phyloP scores from a whole-genome alignment of 805 yeast species.

The Zygotorulaspora chibaensis region DNA sequence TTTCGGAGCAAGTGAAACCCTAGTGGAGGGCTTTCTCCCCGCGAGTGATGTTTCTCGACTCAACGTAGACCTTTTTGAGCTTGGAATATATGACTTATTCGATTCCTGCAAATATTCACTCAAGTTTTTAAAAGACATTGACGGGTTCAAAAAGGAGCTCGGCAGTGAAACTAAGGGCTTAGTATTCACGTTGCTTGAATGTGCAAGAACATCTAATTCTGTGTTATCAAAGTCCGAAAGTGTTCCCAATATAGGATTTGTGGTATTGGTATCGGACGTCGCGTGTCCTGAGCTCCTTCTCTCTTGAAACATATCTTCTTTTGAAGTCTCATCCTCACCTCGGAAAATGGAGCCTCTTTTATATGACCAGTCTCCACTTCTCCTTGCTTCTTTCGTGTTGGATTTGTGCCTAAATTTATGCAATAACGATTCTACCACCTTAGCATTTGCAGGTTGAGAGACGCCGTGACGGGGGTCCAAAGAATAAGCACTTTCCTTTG shows the following conservation, averaged over 20 bases:
- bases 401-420: constrained; percentile 12
- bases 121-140: constrained; percentile 30
- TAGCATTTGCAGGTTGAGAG: constrained; percentile 26
- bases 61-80: background rate
- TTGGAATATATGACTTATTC: constrained; percentile 3
- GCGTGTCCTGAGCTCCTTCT: background rate
- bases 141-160: constrained; percentile 22
- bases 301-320: background rate
- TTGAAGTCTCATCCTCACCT: background rate
- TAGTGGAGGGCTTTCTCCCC: constrained; percentile 17
- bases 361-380: constrained; percentile 16
- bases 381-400: constrained; percentile 6
- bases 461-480: constrained; percentile 33
- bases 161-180: constrained; percentile 22
- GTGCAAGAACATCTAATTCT: constrained; percentile 26
- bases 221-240: constrained; percentile 6
- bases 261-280: background rate
- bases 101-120: constrained; percentile 20
- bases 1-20: constrained; percentile 12
- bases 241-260: background rate
- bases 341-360: constrained; percentile 8
- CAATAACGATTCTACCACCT: constrained; percentile 18
- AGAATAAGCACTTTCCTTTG: constrained; percentile 10
- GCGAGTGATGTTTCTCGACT: constrained; percentile 7
- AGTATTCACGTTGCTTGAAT: constrained; percentile 27